Conservation (phyloP, 768 basidiomycete genomes). For the Pleurotus platypus region DNA sequence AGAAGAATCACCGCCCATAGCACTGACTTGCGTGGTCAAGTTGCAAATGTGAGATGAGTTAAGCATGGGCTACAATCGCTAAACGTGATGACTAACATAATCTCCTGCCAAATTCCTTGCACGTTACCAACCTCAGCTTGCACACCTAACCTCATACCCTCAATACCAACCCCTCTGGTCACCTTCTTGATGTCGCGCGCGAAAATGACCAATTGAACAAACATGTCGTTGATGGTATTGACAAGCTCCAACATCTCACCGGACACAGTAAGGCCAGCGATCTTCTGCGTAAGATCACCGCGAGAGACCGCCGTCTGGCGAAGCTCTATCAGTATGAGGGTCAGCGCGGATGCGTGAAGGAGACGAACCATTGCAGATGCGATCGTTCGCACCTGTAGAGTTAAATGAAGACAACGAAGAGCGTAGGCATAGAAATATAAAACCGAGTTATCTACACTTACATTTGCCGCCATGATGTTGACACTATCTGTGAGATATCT, state of each 20-base stretch:
- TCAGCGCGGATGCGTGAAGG: background rate
- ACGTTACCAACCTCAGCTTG: conserved; percentile 96
- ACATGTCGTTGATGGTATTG: conserved; percentile 94
- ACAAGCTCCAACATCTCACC: conserved; percentile 94
- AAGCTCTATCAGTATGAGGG: background rate
- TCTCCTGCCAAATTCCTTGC: conserved; percentile 97
- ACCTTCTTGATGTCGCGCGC: conserved; percentile 82
- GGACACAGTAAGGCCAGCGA: conserved; percentile 84
- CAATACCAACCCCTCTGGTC: conserved; percentile 93
- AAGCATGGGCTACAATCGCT: background rate
- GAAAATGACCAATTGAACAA: conserved; percentile 52
- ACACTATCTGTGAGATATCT: conserved; percentile 94
- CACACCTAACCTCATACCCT: conserved; percentile 87
- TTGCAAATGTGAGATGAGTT: conserved; percentile 37
- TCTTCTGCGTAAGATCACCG: conserved; percentile 91
- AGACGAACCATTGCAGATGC: conserved; percentile 79
- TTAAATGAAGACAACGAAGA: conserved; percentile 50
- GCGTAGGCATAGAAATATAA: background rate
- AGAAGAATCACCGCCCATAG: conserved; percentile 97
- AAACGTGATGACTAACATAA: conserved; percentile 62
- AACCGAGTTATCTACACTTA: conserved; percentile 29
- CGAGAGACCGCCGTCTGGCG: conserved; percentile 80
- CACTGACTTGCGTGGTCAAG: conserved; percentile 93
- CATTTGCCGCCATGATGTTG: conserved; percentile 92
- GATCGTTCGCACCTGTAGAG: conserved; percentile 88